Evolutionary conservation across 306 rosid species (phyloP), one percentile per base, ranked within the genome.

Genomic region (Fragaria iinumae): DNA sequence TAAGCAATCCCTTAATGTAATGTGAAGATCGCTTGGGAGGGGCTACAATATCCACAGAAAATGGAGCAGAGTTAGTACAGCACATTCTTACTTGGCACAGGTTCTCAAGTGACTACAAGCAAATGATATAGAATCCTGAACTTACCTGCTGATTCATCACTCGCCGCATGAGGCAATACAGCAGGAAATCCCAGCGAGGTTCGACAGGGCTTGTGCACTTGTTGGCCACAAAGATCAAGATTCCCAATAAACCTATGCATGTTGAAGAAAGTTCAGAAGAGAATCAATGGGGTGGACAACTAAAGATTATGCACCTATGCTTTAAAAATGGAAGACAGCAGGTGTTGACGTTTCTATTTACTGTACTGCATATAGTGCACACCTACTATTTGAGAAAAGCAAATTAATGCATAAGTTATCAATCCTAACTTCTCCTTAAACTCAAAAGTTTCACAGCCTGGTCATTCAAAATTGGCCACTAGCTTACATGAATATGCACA

Each of bases 131-230:
- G 41, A 64, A 53, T 48, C 53, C 20, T 43, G 65, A 78, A 92
- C 87, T 83, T 89, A 79, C 99, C 98, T 86, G 90, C 80, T 50
- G 93, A 93, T 87, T 91, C 91, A 77, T 96, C 94, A 63, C 99
- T 96, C 71, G 65, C 89, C 39, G 97, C 94, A 74, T 91, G 96
- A 1, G 99, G 99, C 47, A 96, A 86, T 69, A 96, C 93, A 25
- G 89, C 99, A 65, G 99, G 99, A 74, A 92, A 96, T 66, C 99
- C 99, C 44, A 96, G 75, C 62, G 99, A 96, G 50, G 99, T 89
- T 47, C 91, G 86, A 75, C 99, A 96, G 4, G 89, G 98, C 77
- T 88, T 96, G 72, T 85, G 81, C 29, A 96, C 82, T 89, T 96
- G 99, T 67, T 93, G 89, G 55, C 99, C 98, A 75, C 99, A 96